phyloP scores from a whole-genome alignment of 345 rosid genomes.

The Linum trigynum region DNA sequence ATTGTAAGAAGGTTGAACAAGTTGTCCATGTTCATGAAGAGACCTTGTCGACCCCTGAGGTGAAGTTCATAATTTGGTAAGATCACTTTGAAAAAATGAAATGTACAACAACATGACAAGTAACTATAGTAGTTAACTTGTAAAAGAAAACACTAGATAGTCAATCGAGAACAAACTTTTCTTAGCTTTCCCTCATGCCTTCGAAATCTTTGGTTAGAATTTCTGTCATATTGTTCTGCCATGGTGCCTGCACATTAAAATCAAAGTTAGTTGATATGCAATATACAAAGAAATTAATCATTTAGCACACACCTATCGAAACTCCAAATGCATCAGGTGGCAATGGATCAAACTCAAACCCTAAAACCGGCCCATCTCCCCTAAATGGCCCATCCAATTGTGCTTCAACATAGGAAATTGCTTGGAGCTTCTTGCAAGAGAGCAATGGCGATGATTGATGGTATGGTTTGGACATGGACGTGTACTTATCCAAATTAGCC shows the following conservation, averaged over 20 bases:
- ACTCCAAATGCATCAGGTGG: slow-evolving; percentile 95
- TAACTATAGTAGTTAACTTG: too few relatives aligned
- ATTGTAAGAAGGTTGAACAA: slow-evolving; percentile 41
- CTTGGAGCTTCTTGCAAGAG: slow-evolving; percentile 66
- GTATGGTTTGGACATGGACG: slow-evolving; percentile 36
- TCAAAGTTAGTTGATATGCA: too few relatives aligned
- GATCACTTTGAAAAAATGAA: not conserved
- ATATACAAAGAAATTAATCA: not conserved
- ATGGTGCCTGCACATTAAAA: slow-evolving; percentile 18
- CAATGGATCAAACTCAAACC: slow-evolving; percentile 92
- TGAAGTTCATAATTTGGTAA: not conserved
- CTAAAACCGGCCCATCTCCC: slow-evolving; percentile 93
- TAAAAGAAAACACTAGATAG: not conserved
- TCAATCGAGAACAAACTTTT: slow-evolving; percentile 47
- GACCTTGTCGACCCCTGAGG: slow-evolving; percentile 43
- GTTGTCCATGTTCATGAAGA: slow-evolving; percentile 48
- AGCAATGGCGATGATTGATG: slow-evolving; percentile 66
- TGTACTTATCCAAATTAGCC: slow-evolving; percentile 21
- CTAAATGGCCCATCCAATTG: slow-evolving; percentile 92
- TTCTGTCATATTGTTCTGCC: slow-evolving; percentile 54
- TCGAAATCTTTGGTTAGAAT: slow-evolving; percentile 30
- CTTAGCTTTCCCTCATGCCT: slow-evolving; percentile 39
- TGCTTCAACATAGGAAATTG: slow-evolving; percentile 81
- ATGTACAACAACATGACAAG: too few relatives aligned
- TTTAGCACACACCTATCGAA: slow-evolving; percentile 50